phyloP scores from a whole-genome alignment of 2,329 filamentous ascomycete species.

The Ophiocordyceps unilateralis region DNA sequence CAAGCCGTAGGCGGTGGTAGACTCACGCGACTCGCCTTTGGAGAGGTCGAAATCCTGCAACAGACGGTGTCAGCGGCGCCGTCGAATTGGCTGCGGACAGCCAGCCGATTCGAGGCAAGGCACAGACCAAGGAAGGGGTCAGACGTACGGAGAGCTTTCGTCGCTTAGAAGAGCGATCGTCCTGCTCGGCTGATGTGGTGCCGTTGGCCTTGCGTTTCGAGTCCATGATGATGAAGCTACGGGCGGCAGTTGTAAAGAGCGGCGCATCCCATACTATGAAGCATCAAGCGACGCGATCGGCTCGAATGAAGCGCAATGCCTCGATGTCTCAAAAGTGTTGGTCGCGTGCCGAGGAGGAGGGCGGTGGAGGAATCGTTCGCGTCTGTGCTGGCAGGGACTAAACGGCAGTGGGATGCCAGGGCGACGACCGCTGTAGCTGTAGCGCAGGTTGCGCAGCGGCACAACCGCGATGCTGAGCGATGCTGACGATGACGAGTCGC shows the following conservation, averaged over 20 bases:
- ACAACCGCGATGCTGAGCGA: too few relatives aligned
- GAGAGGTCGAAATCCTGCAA: conserved; percentile 27
- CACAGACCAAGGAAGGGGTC: not conserved
- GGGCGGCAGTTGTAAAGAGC: conserved; percentile 8
- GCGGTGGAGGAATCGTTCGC: conserved; percentile 1
- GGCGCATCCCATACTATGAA: conserved; percentile 10
- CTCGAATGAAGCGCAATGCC: conserved; percentile 11
- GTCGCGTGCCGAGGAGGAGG: conserved; percentile 1
- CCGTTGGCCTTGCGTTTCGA: conserved; percentile 39
- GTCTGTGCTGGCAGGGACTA: not conserved
- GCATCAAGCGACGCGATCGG: conserved; percentile 1
- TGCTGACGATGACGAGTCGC: too few relatives aligned
- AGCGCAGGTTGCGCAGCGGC: not conserved
- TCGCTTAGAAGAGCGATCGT: conserved; percentile 38
- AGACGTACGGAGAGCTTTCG: conserved; percentile 32
- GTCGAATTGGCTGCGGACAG: too few relatives aligned
- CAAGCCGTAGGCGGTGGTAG: conserved; percentile 54
- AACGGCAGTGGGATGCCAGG: not conserved
- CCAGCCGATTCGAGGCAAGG: too few relatives aligned
- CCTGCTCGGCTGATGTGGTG: conserved; percentile 24
- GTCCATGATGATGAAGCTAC: conserved; percentile 26
- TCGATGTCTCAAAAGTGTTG: conserved; percentile 2
- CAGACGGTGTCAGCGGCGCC: not conserved
- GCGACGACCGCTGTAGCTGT: not conserved
- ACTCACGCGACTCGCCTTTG: conserved; percentile 45